Base-by-base conservation (phyloP, 768 basidiomycete species). In the Pisolithus tinctorius region DNA sequence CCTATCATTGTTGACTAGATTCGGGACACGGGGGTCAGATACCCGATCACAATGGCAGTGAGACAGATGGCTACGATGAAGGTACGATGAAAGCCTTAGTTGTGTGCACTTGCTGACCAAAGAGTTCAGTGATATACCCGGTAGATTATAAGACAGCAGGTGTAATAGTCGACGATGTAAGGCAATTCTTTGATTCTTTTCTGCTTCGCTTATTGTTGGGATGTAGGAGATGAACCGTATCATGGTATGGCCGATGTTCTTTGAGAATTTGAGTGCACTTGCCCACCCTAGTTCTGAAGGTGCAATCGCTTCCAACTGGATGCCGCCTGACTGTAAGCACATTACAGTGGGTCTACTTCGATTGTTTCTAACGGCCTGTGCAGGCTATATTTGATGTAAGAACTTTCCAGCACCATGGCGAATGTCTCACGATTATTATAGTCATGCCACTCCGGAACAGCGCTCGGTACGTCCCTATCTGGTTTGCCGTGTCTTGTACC, bases 21-120 rank as follows among this genome's bases (percentile, higher is more conserved):
- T 95, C 93, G 1, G 95, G 94, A 0, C 94, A 97, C 60, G 95
- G 96, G n/a, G 95, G 93, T 9, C 93, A 94, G 62, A 83, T 85
- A 3, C 75, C 74, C 48, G 93, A 96, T 67, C 54, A 69, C 1
- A 77, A 89, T 57, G 88, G 88, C 3, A 89, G 91, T 57, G 85
- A 94, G 67, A 69, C 74, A 0, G 86, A 89, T 58, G 93, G 92
- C 6, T 79, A 71, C 49, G 90, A 93, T 55, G 90, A 93, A 75
- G 81, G 84, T 83, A 23, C 0, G 55, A 30, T n/a, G 10, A 14
- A n/a, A 17, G 6, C 42, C 20, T 4, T 13, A 4, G 7, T 39
- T 31, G 23, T 23, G 20, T 27, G 16, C 5, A 16, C 17, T 26
- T 20, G 13, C 49, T 39, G 26, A 47, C 20, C 40, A 4, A 20